Percentiles rank a stretch among this genome's conserved stretches.
These are phyloP conservation scores for Annulohypoxylon moriforme DNA, from an alignment of 495 filamentous ascomycete species.

Conservation along the genomic window DNA sequence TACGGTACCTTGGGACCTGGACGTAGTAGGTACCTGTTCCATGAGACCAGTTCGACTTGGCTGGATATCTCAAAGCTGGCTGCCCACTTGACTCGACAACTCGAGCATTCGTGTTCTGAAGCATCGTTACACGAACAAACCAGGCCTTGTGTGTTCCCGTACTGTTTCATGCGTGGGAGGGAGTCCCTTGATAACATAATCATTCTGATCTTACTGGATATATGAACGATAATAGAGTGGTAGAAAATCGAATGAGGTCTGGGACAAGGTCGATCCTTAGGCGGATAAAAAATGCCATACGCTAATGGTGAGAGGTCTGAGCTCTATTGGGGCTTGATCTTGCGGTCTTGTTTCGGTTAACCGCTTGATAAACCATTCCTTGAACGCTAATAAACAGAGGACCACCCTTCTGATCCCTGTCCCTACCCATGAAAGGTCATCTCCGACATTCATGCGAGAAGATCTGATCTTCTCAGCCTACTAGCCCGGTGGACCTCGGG, in stretches of 20 bases:
- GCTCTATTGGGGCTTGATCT: slow-evolving; percentile 20
- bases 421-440: slow-evolving; percentile 39
- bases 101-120: slow-evolving; percentile 2
- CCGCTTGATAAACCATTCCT: slow-evolving; percentile 11
- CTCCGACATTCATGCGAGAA: slow-evolving; percentile 45
- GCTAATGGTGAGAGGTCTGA: slow-evolving; percentile 22
- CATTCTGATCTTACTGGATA: slow-evolving; percentile 6
- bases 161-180: slow-evolving; percentile 35
- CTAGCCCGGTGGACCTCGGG: slow-evolving; percentile 16
- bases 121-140: slow-evolving; percentile 21
- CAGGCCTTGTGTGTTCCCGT: slow-evolving; percentile 29
- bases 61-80: not conserved
- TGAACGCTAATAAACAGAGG: slow-evolving; percentile 13
- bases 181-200: slow-evolving; percentile 27
- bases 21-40: not conserved
- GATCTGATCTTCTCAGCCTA: slow-evolving; percentile 41
- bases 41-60: slow-evolving; percentile 8
- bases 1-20: not conserved
- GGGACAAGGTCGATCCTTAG: slow-evolving; percentile 26
- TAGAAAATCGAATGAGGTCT: slow-evolving; percentile 20
- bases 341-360: slow-evolving; percentile 38
- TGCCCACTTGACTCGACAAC: not conserved
- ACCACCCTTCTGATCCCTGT: slow-evolving; percentile 29
- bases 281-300: slow-evolving; percentile 15
- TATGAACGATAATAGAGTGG: not conserved